Base-by-base conservation (phyloP, 106 monocot species). In the Posidonia australis region DNA sequence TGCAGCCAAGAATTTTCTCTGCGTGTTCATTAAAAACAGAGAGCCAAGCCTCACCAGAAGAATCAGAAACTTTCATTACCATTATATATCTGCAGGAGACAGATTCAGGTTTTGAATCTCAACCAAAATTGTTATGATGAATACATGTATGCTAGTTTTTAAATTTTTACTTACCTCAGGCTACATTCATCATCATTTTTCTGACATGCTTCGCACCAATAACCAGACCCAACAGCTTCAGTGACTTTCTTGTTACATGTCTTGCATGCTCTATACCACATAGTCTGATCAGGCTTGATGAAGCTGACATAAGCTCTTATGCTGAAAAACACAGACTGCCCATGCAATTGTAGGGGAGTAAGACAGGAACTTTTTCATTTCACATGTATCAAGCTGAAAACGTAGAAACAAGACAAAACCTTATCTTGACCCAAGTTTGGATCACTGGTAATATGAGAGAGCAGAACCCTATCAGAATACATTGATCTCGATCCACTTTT, bases 221-320 rank as follows among this genome's bases (percentile, higher is more conserved):
- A 90, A 1, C 90, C 90, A 65, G 86, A 84, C 10, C 78, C 96
- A 70, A 89, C 21, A 22, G 90, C 86, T 55, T 90, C 96, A 12
- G 90, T 90, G 18, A 96, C 96, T 53, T 96, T 90, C 82, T 96
- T 96, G 67, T 85, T 90, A 77, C 86, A 87, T 2, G 81, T 74
- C 57, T 81, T 91, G 82, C 98, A 94, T 64, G 94, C 94, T 31
- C 89, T 71, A 51, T 94, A 94, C 89, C 86, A 94, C 94, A 94
- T 86, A 17, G 84, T 78, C 65, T 94, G 94, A 31, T 94, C 94
- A 4, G 79, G 72, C 64, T 86, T 94, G 73, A 94, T 94, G 47
- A 73, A 77, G 67, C 87, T 96, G 16, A 96, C 71, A 63, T 82
- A 83, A 17, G 62, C 84, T 70, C 67, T 82, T 19, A 87, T 42